Evolutionary conservation across 2,329 filamentous ascomycete species (phyloP), one percentile per base, ranked within the genome.

Genomic region (Metarhizium anisopliae): DNA sequence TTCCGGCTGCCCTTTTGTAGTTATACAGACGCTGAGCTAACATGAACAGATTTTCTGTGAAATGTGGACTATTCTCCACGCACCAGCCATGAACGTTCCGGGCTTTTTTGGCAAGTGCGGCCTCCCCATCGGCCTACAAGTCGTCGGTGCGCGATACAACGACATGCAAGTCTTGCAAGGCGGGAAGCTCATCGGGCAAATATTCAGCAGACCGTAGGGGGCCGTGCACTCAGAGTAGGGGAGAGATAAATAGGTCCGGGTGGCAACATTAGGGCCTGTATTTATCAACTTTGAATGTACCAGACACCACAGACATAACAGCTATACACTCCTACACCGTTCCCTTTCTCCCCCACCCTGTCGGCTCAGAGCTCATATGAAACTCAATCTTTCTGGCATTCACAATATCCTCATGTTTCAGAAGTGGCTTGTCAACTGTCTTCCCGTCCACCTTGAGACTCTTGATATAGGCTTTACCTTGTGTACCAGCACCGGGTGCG

Each of bases 41-140:
- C n/a, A 40, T 25, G 30, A 6, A 6, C 2, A 61, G 59, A 40
- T 54, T 6, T 61, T 61, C 36, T 59, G 59, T 42, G 13, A 38
- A 50, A 59, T 59, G 59, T 61, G 59, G 59, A 61, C 59, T 70
- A 72, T 71, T 11, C 67, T 87, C 14, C 84, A 87, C 58, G 78
- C 75, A 1, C 84, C 84, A 0, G 80, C 83, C 0, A 67, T 86
- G n/a, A 86, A 87, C 57, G 66, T 87, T 0, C 83, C 83, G 0
- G 84, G 83, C 0, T 86, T 87, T 60, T 67, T 72, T 38, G 83
- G 84, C 29, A 52, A 59, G 2, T 63, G 66, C n/a, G 67, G 64
- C 18, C 71, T 87, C 73, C 85, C 84, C 0, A 74, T 87, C 42
- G 84, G 85, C 0, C 56, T 84, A 14, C 80, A 77, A 0, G 65